A percentile compares a stretch with the other conserved stretches of the same genome.
These are phyloP conservation scores for Xerocomus brunneocitrinus DNA, from an alignment of 768 basidiomycete genomes.

Conservation along the genomic window DNA sequence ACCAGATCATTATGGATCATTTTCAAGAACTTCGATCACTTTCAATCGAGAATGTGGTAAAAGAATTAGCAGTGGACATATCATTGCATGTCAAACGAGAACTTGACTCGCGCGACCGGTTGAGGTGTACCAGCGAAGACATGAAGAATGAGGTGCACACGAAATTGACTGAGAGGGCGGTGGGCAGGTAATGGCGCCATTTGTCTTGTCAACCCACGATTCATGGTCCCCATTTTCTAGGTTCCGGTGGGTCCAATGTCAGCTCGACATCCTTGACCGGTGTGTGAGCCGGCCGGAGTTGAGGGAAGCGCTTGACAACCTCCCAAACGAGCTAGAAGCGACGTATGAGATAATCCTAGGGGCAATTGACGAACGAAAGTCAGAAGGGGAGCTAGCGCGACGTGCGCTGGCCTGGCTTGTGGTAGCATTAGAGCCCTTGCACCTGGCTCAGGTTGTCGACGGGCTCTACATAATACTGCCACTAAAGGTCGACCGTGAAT, in stretches of 20 bases:
- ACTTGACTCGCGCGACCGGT: neutral
- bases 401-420: neutral
- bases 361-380: neutral
- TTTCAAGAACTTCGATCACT: neutral
- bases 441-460: neutral
- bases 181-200: neutral
- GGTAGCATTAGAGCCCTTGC: neutral
- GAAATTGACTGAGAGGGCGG: neutral
- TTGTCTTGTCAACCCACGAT: neutral
- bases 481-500: neutral
- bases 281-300: neutral
- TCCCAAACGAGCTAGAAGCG: neutral
- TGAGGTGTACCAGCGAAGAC: neutral
- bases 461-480: neutral
- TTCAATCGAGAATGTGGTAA: neutral
- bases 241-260: conserved; percentile 6
- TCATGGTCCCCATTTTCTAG: neutral
- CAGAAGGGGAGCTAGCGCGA: neutral
- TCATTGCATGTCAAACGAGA: neutral
- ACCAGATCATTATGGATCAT: neutral
- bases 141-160: neutral
- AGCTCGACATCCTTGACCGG: neutral
- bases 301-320: neutral
- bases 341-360: conserved; percentile 3
- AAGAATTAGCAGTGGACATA: neutral